Base-by-base conservation (phyloP, 148 eudicot species). In the Selenicereus undatus region DNA sequence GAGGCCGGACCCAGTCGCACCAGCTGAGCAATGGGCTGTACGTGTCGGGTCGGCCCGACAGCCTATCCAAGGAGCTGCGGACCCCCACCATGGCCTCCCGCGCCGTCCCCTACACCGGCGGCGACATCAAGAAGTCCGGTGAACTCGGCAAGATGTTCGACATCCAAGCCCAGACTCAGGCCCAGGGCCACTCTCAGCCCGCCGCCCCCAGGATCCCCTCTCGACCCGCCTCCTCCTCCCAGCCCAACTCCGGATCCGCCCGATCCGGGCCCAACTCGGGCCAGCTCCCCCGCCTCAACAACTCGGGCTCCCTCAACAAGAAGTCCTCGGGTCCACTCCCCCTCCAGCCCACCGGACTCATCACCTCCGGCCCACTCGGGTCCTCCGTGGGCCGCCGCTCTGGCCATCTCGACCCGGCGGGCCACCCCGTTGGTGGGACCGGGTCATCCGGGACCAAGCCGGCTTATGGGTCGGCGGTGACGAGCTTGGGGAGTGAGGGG, bases 111-210 rank as follows among this genome's bases (percentile, higher is more conserved):
- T 93, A 91, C 93, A 94, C 95, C 82, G 97, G 94, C 83, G 97
- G 93, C 50, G 94, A 93, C 82, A 74, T 94, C 73, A 90, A 93
- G 77, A 90, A 86, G 48, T 94, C 98, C 78, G 97, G 97, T 71
- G 97, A 93, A 51, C 93, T 95, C 48, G 98, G 94, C 0, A 94
- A 89, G 65, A 94, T 94, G 98, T 93, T 94, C 82, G 93, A 92
- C 80, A 75, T 91, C 60, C 42, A 78, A 73, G 74, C 84, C 51
- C 71, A 64, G 12, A 3, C 35, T 5, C 69, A n/a, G 69, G 82
- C 82, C n/a, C n/a, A n/a, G n/a, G n/a, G n/a, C 42, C 72, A 62
- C 27, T 24, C 81, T 3, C 73, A 74, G 35, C 36, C 88, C 84
- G 2, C 91, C 86, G n/a, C 81, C 84, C 74, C 76, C 27, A 83